Percentiles rank a stretch among this genome's conserved stretches.
Evolutionary conservation across 345 rosid species (phyloP).

Genomic region (Pseudoturritis turrita): DNA sequence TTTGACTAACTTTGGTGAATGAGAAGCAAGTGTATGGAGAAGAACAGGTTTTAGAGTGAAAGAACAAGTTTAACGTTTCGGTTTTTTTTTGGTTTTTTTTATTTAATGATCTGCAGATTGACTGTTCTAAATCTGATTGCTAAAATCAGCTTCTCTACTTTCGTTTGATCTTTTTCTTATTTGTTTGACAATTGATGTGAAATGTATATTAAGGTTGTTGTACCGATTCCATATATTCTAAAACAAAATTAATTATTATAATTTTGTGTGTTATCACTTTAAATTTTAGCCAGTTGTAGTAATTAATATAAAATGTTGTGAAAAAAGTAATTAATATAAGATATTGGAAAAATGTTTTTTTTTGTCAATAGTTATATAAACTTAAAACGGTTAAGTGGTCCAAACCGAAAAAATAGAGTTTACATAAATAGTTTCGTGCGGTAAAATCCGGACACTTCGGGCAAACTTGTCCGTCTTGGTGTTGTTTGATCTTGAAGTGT

Average conservation of each 20-base stretch:
- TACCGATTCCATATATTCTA: no score
- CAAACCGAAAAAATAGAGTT: no score
- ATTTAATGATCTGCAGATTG: constrained; percentile 5
- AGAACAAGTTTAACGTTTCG: background rate
- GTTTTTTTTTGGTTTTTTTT: background rate
- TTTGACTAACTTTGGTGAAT: constrained; percentile 33
- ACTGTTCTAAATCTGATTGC: constrained; percentile 24
- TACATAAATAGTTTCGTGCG: no score
- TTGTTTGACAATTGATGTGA: constrained; percentile 18
- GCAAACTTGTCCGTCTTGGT: no score
- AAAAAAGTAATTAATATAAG: no score
- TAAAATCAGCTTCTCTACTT: constrained; percentile 2
- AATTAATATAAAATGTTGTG: no score
- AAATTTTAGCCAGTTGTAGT: no score
- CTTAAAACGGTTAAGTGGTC: no score
- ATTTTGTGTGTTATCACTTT: background rate
- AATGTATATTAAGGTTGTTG: constrained; percentile 22
- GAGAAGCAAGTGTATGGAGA: constrained; percentile 15
- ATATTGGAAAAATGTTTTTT: no score
- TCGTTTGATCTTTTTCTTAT: constrained; percentile 10
- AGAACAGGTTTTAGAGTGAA: constrained; percentile 12
- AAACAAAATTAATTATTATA: background rate
- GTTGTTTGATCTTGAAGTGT: no score
- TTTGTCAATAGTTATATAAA: no score
- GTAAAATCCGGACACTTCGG: no score